Conservation (phyloP, 805 yeast genomes). For the Candida pini region DNA sequence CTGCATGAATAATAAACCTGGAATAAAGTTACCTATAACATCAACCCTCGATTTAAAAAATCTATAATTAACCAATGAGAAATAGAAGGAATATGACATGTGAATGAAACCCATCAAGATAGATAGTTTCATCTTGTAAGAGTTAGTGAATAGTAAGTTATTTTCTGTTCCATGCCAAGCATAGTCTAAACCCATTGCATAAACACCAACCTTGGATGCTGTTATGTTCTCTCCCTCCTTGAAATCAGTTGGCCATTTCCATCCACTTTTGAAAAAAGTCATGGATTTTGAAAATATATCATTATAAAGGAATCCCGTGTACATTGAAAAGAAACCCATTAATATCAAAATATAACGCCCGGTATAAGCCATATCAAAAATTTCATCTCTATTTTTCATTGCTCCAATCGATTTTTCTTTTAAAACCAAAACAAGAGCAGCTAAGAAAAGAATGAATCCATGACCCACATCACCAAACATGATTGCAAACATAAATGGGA, state of each 20-base stretch:
- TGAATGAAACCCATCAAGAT: slow-evolving; percentile 71
- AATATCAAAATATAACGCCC: slow-evolving; percentile 65
- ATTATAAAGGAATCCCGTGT: slow-evolving; percentile 68
- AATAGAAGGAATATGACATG: slow-evolving; percentile 66
- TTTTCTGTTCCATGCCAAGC: slow-evolving; percentile 82
- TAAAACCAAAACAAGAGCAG: slow-evolving; percentile 47
- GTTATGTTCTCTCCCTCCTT: slow-evolving; percentile 43
- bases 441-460: slow-evolving; percentile 57
- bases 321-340: slow-evolving; percentile 71
- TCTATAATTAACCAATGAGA: slow-evolving; percentile 58
- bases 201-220: slow-evolving; percentile 47
- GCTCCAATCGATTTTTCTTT: slow-evolving; percentile 48
- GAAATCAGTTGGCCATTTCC: slow-evolving; percentile 57
- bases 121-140: slow-evolving; percentile 73
- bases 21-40: slow-evolving; percentile 66
- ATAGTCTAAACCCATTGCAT: slow-evolving; percentile 62
- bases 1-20: slow-evolving; percentile 71
- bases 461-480: slow-evolving; percentile 84
- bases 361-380: slow-evolving; percentile 68
- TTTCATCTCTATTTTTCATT: slow-evolving; percentile 60
- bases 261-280: slow-evolving; percentile 63
- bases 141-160: slow-evolving; percentile 60
- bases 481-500: slow-evolving; percentile 78
- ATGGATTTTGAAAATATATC: slow-evolving; percentile 67
- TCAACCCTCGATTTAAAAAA: slow-evolving; percentile 57